Evolutionary conservation across 768 basidiomycete genomes (phyloP).

Genomic region (Boletus vinaceobasis): DNA sequence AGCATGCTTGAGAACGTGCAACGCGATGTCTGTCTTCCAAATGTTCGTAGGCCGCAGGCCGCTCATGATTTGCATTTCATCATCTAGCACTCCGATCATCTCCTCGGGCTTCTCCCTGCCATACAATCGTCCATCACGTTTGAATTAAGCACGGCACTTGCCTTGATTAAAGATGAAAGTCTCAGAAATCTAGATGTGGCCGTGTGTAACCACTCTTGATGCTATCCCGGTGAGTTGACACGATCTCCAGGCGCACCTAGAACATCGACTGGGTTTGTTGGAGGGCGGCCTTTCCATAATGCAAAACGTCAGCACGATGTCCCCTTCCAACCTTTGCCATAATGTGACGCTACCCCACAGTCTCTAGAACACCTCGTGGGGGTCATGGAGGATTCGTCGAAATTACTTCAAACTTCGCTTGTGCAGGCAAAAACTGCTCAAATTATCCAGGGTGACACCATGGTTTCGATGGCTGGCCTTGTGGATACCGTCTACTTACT

Average conservation of each 20-base stretch:
- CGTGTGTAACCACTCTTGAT: slow-evolving; percentile 16
- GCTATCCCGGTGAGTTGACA: slow-evolving; percentile 5
- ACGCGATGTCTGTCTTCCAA: slow-evolving; percentile 19
- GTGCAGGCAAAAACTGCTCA: slow-evolving; percentile 32
- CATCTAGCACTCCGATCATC: slow-evolving; percentile 26
- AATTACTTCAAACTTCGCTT: slow-evolving; percentile 31
- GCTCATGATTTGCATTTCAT: neutral
- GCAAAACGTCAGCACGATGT: slow-evolving; percentile 28
- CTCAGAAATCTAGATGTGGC: slow-evolving; percentile 26
- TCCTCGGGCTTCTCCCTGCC: slow-evolving; percentile 23
- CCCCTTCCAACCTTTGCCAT: slow-evolving; percentile 8
- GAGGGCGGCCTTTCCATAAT: slow-evolving; percentile 23
- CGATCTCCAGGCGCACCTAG: slow-evolving; percentile 27
- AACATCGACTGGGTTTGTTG: slow-evolving; percentile 26
- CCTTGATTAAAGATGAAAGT: slow-evolving; percentile 27
- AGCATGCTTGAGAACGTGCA: slow-evolving; percentile 22
- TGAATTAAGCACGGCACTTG: slow-evolving; percentile 24
- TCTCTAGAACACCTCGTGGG: slow-evolving; percentile 18
- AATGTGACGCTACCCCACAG: slow-evolving; percentile 18
- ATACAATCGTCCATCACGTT: slow-evolving; percentile 23
- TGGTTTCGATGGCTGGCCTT: slow-evolving; percentile 36
- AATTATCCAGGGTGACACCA: slow-evolving; percentile 36
- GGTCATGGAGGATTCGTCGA: slow-evolving; percentile 21
- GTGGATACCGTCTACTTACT: slow-evolving; percentile 36
- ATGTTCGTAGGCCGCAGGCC: neutral